Evolutionary conservation across 305 asterid species (phyloP), one percentile per base, ranked within the genome.

Genomic region (Coffea humblotiana): DNA sequence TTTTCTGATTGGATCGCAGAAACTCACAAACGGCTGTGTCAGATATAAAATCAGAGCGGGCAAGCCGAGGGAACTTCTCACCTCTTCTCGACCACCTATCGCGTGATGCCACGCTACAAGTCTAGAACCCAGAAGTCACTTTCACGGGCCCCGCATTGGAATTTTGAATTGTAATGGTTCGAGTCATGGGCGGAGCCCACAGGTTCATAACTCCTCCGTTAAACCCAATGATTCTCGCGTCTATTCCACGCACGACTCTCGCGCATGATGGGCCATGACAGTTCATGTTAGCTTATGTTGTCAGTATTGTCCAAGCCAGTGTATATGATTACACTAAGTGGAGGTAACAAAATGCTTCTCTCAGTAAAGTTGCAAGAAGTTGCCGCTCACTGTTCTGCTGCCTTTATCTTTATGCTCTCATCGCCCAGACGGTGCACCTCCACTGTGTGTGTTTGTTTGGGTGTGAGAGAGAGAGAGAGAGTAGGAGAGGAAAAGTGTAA

Each of bases 1-100:
- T 73, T 66, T 73, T 80, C 72, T 68, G 69, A 67, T 75, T 75
- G 76, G 80, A 37, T 69, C 47, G 19, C 76, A 25, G 77, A 67
- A 75, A 75, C 58, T 80, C 80, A 68, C 60, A 51, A 32, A 47
- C 75, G 37, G 66, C 64, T 27, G 10, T 45, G 25, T 65, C 60
- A 15, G 76, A 8, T 14, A 40, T 25, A 64, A 74, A 64, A 65
- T 13, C 16, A 12, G n/a, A 67, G 79, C 76, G 71, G 79, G 76
- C 71, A 80, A 52, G 23, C 35, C 65, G 72, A 80, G 76, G 72
- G 32, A 75, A 35, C 3, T 8, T 35, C 54, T 67, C 43, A 40
- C 64, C 71, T 1, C 35, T 4, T 40, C 52, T 43, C 27, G 64
- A 48, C 58, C 29, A 16, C 61, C 0, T 0, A 29, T 71, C 79